Base-by-base conservation (phyloP, 495 filamentous ascomycete species). In the Hypoxylon lienhwacheense region DNA sequence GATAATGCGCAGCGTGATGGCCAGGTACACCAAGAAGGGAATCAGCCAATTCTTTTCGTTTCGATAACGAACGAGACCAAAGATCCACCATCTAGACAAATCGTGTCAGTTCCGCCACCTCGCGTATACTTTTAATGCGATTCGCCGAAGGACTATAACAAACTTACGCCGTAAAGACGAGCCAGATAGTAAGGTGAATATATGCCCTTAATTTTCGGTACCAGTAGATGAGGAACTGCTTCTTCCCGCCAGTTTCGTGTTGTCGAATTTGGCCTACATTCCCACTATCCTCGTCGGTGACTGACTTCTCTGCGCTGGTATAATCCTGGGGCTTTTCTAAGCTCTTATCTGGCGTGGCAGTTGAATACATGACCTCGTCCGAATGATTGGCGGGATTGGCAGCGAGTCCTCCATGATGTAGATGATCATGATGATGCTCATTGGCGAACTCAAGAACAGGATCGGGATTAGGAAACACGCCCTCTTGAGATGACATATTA, bases 11-110 rank as follows among this genome's bases (percentile, higher is more conserved):
- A 95, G 67, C 5, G 80, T 81, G 59, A 95, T 84, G 47, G 72
- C 80, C 29, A 95, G 81, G 69, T 84, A 96, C 11, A 96, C 50
- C 29, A 96, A 78, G 70, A 91, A 91, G 5, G 91, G 89, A 24
- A 91, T 82, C 57, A 95, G 57, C 91, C 91, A 96, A 47, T 85
- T 85, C 61, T 81, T 79, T 64, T 90, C 85, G 60, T 85, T 56
- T 14, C 85, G 81, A 66, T 88, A 87, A 33, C 85, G 73, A 50
- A 91, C 74, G 14, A 95, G 77, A 31, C 87, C 84, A 33, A 84
- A 86, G 49, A 93, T 91, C 90, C 89, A 95, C 91, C 91, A 95
- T 43, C 88, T 90, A 55, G 36, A 57, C 10, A 43, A 49, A 16
- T 26, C 26, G 37, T 47, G 41, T 60, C 40, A 59, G 51, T 36